Evolutionary conservation across 176 grass and related monocot genomes (phyloP), one percentile per base, ranked within the genome.

Genomic region (Rhipidocladum racemiflorum): DNA sequence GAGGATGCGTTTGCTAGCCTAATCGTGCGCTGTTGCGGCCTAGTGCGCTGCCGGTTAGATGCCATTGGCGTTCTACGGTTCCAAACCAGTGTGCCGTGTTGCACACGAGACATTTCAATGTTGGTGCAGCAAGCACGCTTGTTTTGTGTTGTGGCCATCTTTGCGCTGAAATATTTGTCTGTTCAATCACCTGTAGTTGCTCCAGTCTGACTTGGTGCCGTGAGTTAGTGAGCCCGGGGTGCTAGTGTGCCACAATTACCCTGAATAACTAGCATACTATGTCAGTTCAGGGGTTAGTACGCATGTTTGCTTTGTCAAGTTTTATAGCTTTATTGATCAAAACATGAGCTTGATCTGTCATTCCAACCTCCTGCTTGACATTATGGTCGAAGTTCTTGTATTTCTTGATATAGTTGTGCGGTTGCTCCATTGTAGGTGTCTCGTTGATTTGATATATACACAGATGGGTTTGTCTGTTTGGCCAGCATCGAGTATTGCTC

Each of bases 341-440:
- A 75, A 36, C 13, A 36, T 57, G 50, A 2, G 36, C 18, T 38
- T 15, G 50, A 17, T 55, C 32, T 56, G 10, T 75, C 12, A 14
- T 57, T 17, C 4, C 11, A 15, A 74, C 71, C 21, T 35, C 48
- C 16, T 54, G 17, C 48, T 74, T 74, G 71, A 35, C 53, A 6
- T 75, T 56, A n/a, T 43, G 29, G 36, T 23, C 7, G 30, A 16
- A 18, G 7, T 23, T 65, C 18, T 16, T 4, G 1, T 55, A 12
- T 34, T 59, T 71, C 27, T 72, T 49, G 18, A 73, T 53, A 21
- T 70, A 59, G 40, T 57, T 59, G 78, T 80, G 65, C 46, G 30
- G 9, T 40, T 57, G 4, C 34, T 54, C 50, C 38, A 30, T 70
- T 43, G 29, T 57, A 3, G 24, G 14, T 59, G 6, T 49, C 59